These are phyloP conservation scores for Acrocalymma vagum DNA, from an alignment of 2,329 filamentous ascomycete species.

Conservation along the genomic window DNA sequence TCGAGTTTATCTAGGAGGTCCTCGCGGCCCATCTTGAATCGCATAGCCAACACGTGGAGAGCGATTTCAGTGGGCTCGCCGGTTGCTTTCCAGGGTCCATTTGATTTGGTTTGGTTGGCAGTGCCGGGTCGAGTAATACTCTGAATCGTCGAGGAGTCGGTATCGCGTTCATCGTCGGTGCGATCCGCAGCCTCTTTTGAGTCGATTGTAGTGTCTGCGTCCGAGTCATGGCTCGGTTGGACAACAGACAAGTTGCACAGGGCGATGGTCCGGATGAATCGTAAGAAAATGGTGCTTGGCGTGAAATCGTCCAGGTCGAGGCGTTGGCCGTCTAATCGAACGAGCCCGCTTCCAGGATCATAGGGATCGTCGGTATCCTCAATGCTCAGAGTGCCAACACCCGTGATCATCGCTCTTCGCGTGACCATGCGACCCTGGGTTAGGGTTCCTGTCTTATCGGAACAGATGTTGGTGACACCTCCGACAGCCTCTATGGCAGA, in stretches of 20 bases:
- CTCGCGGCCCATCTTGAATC: slow-evolving; percentile 47
- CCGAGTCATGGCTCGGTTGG: slow-evolving; percentile 26
- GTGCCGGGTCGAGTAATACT: slow-evolving; percentile 40
- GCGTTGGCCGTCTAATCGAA: slow-evolving; percentile 37
- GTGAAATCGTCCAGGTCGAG: slow-evolving; percentile 34
- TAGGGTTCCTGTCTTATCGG: slow-evolving; percentile 51
- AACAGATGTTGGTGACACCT: slow-evolving; percentile 52
- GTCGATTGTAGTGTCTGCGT: slow-evolving; percentile 59
- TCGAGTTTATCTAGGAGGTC: slow-evolving; percentile 34
- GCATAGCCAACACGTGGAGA: slow-evolving; percentile 49
- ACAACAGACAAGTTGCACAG: slow-evolving; percentile 51
- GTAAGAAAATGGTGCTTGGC: slow-evolving; percentile 26
- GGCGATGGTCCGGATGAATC: slow-evolving; percentile 47
- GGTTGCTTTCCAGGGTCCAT: slow-evolving; percentile 41
- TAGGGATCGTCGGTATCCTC: slow-evolving; percentile 46
- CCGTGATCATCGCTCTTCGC: slow-evolving; percentile 47
- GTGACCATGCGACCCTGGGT: slow-evolving; percentile 52
- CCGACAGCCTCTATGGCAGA: slow-evolving; percentile 51
- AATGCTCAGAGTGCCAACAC: slow-evolving; percentile 41
- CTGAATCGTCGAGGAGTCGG: slow-evolving; percentile 40
- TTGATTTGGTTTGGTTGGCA: slow-evolving; percentile 22
- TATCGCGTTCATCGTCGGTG: slow-evolving; percentile 40
- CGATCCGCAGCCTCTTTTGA: slow-evolving; percentile 53
- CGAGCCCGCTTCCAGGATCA: slow-evolving; percentile 43
- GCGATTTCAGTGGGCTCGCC: slow-evolving; percentile 51